Evolutionary conservation across 495 filamentous ascomycete species (phyloP).

Genomic region (Hypoxylon crocopeplum): DNA sequence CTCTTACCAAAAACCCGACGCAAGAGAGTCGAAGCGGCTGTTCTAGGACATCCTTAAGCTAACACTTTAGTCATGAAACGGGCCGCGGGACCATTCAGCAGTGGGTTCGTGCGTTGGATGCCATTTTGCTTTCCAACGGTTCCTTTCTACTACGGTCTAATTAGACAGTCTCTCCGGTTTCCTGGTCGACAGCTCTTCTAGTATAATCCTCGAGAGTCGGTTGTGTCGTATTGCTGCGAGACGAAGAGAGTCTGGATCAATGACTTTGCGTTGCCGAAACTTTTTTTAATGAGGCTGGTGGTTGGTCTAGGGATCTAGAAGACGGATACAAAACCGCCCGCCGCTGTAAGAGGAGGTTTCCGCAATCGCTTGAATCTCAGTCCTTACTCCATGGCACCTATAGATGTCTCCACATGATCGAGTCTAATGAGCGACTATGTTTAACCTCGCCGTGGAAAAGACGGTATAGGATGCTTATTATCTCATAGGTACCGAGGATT

Average conservation of each 20-base stretch:
- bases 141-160: slow-evolving; percentile 15
- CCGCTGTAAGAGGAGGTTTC: not conserved
- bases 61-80: slow-evolving; percentile 31
- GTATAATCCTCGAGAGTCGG: slow-evolving; percentile 21
- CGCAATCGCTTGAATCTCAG: too few species aligned
- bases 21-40: slow-evolving; percentile 4
- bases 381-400: too few species aligned
- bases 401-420: too few species aligned
- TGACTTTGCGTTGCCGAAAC: slow-evolving; percentile 3
- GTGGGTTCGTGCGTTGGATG: slow-evolving; percentile 16
- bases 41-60: slow-evolving; percentile 2
- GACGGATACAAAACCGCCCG: not conserved
- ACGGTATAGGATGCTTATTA: too few species aligned
- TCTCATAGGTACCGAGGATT: too few species aligned
- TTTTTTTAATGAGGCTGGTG: slow-evolving; percentile 1
- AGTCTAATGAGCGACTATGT: too few species aligned
- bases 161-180: slow-evolving; percentile 26
- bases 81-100: slow-evolving; percentile 27
- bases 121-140: too few species aligned
- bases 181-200: slow-evolving; percentile 23
- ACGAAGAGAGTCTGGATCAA: slow-evolving; percentile 8
- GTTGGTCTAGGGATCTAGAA: slow-evolving; percentile 9
- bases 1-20: slow-evolving; percentile 19
- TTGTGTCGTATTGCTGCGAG: slow-evolving; percentile 1
- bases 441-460: too few species aligned